These are phyloP conservation scores for Pseudogymnoascus sp. DNA, from an alignment of 2,329 filamentous ascomycete genomes.

Conservation along the genomic window DNA sequence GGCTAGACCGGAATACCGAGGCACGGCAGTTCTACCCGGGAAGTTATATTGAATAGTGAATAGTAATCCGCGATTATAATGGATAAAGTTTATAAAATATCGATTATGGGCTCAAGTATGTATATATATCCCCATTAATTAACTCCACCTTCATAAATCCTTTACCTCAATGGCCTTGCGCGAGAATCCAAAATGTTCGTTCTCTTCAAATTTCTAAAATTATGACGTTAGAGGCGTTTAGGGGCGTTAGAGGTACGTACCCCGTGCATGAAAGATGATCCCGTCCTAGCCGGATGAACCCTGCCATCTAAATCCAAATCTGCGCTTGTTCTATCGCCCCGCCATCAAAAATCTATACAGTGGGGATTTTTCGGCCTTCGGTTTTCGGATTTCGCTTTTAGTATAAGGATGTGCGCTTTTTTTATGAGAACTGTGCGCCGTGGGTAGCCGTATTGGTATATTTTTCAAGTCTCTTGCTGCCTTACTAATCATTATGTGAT, in stretches of 20 bases:
- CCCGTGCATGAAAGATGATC: background rate
- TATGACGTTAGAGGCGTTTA: background rate
- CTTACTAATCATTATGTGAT: background rate
- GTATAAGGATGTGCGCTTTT: background rate
- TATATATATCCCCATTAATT: background rate
- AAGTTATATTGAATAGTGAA: background rate
- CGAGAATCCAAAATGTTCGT: background rate
- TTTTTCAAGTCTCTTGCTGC: background rate
- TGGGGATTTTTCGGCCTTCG: background rate
- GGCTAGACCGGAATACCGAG: background rate
- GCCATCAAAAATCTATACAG: conserved; percentile 6
- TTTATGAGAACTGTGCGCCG: background rate
- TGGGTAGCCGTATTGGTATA: background rate
- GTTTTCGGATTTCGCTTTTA: background rate
- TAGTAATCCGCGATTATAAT: background rate
- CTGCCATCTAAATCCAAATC: background rate
- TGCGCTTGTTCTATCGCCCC: background rate
- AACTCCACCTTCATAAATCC: background rate
- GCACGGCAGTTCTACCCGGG: background rate
- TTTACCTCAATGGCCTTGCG: background rate
- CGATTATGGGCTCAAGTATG: background rate
- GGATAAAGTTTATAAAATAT: background rate
- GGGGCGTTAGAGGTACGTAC: conserved; percentile 4
- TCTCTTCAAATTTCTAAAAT: background rate
- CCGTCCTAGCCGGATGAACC: conserved; percentile 4